Conservation (phyloP, 768 basidiomycete genomes). For the Pulveroboletus sp. region DNA sequence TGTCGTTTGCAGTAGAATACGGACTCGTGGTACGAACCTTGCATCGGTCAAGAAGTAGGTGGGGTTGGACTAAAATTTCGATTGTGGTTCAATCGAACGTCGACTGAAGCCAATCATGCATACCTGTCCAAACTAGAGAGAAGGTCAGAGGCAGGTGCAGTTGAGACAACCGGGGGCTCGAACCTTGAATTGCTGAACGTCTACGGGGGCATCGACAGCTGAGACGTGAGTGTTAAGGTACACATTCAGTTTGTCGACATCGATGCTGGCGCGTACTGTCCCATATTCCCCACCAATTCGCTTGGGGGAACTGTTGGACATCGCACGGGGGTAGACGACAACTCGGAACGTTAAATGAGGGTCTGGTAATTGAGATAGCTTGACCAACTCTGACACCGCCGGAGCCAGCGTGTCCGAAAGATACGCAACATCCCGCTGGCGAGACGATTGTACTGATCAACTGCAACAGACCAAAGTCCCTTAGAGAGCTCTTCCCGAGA, state of each 20-base stretch:
- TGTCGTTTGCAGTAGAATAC: background rate
- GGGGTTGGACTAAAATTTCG: slow-evolving; percentile 72
- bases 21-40: slow-evolving; percentile 39
- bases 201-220: slow-evolving; percentile 57
- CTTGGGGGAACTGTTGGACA: slow-evolving; percentile 27
- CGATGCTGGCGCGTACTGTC: slow-evolving; percentile 63
- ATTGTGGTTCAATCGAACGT: slow-evolving; percentile 1
- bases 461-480: background rate
- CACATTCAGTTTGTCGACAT: slow-evolving; percentile 55
- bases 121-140: slow-evolving; percentile 82
- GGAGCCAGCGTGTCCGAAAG: background rate
- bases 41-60: slow-evolving; percentile 90
- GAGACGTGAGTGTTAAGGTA: slow-evolving; percentile 59
- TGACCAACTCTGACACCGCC: too few relatives aligned
- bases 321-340: background rate
- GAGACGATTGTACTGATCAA: background rate
- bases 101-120: slow-evolving; percentile 12
- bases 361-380: too few relatives aligned
- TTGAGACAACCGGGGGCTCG: slow-evolving; percentile 11
- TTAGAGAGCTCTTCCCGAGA: too few relatives aligned
- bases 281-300: slow-evolving; percentile 76
- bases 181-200: slow-evolving; percentile 92
- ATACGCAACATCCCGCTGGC: background rate
- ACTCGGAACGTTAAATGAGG: too few relatives aligned
- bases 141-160: background rate